These are phyloP conservation scores for Epithele typhae DNA, from an alignment of 768 basidiomycete genomes.

Conservation along the genomic window DNA sequence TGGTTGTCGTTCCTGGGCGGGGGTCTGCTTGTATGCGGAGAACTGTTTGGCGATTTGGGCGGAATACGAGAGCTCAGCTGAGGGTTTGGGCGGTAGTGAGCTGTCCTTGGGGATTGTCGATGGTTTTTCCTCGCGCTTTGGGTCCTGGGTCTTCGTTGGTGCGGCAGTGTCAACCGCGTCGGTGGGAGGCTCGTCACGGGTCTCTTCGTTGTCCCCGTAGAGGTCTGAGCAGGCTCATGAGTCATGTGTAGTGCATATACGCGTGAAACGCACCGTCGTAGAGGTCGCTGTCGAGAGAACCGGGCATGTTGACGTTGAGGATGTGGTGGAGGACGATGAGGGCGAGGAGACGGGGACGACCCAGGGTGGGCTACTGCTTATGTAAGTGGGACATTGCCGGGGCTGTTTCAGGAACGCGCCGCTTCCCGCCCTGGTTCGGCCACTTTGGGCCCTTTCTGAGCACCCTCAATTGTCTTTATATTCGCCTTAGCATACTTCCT, in stretches of 20 bases:
- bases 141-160: slow-evolving; percentile 8
- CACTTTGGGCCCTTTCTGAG: too few species aligned
- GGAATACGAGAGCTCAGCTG: slow-evolving; percentile 18
- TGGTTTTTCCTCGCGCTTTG: slow-evolving; percentile 12
- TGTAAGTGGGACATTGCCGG: too few species aligned
- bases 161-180: slow-evolving; percentile 35
- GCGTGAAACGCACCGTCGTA: slow-evolving; percentile 66
- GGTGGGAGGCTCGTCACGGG: slow-evolving; percentile 9
- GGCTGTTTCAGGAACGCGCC: too few species aligned
- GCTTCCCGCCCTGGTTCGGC: too few species aligned
- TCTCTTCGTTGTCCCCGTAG: slow-evolving; percentile 54
- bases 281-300: slow-evolving; percentile 72
- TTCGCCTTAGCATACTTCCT: too few species aligned
- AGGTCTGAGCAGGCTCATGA: slow-evolving; percentile 34
- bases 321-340: slow-evolving; percentile 1
- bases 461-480: too few species aligned
- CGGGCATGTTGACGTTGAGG: slow-evolving; percentile 20
- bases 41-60: slow-evolving; percentile 22
- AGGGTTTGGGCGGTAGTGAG: slow-evolving; percentile 18
- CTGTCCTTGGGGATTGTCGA: slow-evolving; percentile 6
- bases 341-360: neutral
- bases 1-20: slow-evolving; percentile 20
- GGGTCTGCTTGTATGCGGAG: slow-evolving; percentile 23
- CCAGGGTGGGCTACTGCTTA: neutral
- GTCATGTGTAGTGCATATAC: neutral